These are phyloP conservation scores for Nannochloris sp. DNA, from an alignment of 139 green algal genomes.

Conservation along the genomic window DNA sequence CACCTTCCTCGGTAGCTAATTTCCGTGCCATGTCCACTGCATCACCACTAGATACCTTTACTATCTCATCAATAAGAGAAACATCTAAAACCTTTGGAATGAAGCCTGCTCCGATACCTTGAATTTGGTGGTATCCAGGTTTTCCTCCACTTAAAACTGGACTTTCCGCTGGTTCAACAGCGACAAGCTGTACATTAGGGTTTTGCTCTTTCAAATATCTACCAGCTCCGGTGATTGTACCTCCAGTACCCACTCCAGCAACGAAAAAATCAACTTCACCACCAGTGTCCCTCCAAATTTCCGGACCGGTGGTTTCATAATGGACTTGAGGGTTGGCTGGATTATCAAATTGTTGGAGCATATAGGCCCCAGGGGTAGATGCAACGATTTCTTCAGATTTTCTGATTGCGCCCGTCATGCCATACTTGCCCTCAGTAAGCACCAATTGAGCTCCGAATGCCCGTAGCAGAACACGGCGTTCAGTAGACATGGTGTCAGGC, in stretches of 20 bases:
- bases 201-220: conserved; percentile 93
- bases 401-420: conserved; percentile 73
- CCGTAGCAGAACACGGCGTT: conserved; percentile 86
- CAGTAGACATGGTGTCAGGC: conserved; percentile 93
- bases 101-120: conserved; percentile 81
- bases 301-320: conserved; percentile 87
- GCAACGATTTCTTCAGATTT: conserved; percentile 88
- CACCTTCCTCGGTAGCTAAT: conserved; percentile 83
- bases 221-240: conserved; percentile 89
- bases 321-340: conserved; percentile 67
- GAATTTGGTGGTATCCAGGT: conserved; percentile 91
- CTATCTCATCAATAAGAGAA: conserved; percentile 76
- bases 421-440: conserved; percentile 60
- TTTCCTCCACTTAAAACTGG: conserved; percentile 84
- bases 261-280: conserved; percentile 72
- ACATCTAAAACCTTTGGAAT: conserved; percentile 90
- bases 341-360: conserved; percentile 99
- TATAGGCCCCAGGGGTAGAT: conserved; percentile 66
- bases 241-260: conserved; percentile 90
- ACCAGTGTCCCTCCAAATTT: conserved; percentile 84
- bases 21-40: conserved; percentile 78
- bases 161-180: conserved; percentile 91
- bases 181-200: conserved; percentile 78
- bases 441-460: conserved; percentile 87
- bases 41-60: conserved; percentile 75